These are phyloP conservation scores for Aspergillus sergii DNA, from an alignment of 2,329 filamentous ascomycete species.

Conservation along the genomic window DNA sequence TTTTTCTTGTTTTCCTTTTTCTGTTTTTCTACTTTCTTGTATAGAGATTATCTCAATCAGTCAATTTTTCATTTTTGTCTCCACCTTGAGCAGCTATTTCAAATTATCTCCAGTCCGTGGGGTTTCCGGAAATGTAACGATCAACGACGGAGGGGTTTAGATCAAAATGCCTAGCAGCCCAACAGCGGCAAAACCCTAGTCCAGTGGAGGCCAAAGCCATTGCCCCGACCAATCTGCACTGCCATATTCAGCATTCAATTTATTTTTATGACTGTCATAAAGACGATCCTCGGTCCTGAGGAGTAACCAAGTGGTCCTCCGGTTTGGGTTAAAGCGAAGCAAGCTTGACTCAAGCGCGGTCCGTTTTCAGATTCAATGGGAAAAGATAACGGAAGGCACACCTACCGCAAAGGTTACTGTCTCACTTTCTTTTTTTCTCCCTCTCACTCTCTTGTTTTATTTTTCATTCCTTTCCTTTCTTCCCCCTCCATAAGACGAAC, in stretches of 20 bases:
- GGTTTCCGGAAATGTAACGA: not conserved
- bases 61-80: not conserved
- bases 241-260: not conserved
- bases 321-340: not conserved
- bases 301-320: not conserved
- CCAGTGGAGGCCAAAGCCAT: not conserved
- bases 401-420: not conserved
- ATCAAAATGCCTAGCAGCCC: not conserved
- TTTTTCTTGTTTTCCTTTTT: not conserved
- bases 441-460: not conserved
- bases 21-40: not conserved
- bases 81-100: not conserved
- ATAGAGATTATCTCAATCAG: not conserved
- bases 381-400: not conserved
- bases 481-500: not conserved
- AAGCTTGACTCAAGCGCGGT: not conserved
- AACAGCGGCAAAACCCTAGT: conserved; percentile 5
- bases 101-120: not conserved
- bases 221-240: not conserved
- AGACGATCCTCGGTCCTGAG: conserved; percentile 1
- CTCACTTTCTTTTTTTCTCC: not conserved
- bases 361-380: conserved; percentile 4
- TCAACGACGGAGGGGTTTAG: conserved; percentile 1
- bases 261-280: not conserved
- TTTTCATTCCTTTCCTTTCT: not conserved